phyloP scores from a whole-genome alignment of 768 basidiomycete species.

The Dioszegia crocea region DNA sequence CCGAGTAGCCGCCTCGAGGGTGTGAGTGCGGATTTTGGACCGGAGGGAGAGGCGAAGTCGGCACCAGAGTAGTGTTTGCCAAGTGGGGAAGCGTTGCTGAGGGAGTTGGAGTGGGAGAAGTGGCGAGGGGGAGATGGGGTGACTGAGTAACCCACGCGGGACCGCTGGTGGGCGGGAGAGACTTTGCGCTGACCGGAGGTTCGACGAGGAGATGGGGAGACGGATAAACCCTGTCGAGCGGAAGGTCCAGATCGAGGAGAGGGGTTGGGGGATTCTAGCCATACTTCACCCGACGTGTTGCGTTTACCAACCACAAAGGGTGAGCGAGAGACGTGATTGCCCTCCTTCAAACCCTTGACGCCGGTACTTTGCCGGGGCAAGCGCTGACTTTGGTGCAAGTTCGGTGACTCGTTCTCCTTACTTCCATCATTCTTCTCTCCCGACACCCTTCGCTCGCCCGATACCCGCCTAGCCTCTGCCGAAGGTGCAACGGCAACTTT shows the following conservation, averaged over 20 bases:
- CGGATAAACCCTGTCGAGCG: constrained; percentile 27
- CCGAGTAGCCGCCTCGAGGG: constrained; percentile 43
- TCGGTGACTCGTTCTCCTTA: constrained; percentile 39
- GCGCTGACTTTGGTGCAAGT: constrained; percentile 22
- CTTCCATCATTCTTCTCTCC: constrained; percentile 24
- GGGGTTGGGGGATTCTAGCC: neutral
- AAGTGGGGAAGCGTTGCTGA: constrained; percentile 26
- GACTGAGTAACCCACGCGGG: constrained; percentile 18
- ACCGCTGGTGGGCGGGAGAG: constrained; percentile 10
- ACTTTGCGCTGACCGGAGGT: constrained; percentile 15
- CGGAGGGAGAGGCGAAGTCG: constrained; percentile 23
- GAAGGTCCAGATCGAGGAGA: constrained; percentile 23
- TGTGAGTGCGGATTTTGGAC: constrained; percentile 45
- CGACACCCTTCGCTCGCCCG: constrained; percentile 13
- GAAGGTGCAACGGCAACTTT: neutral
- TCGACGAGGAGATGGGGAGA: constrained; percentile 36
- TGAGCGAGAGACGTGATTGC: constrained; percentile 34
- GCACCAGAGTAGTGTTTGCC: constrained; percentile 3
- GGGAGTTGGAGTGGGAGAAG: constrained; percentile 8
- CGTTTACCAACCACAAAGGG: constrained; percentile 37
- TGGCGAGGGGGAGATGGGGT: constrained; percentile 14
- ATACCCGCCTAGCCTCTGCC: constrained; percentile 12
- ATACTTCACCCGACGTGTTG: constrained; percentile 21
- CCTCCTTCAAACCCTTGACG: constrained; percentile 41
- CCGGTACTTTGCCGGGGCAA: constrained; percentile 35